Evolutionary conservation across 176 grass and related monocot species (phyloP).

Genomic region (Carex parvula): DNA sequence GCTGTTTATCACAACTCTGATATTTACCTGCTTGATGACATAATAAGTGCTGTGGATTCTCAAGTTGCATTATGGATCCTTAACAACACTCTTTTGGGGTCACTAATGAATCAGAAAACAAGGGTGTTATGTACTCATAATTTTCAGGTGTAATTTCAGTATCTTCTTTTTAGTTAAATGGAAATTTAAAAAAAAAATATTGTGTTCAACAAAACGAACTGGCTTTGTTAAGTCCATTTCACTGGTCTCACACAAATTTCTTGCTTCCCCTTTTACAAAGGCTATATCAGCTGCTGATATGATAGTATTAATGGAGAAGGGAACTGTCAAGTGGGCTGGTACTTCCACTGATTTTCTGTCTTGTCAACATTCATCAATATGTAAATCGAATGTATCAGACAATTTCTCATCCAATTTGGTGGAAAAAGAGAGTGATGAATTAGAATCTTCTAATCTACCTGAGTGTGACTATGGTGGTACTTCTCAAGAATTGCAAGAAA

Average conservation of each 20-base stretch:
- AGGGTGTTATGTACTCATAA: constrained; percentile 83
- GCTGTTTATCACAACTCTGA: constrained; percentile 82
- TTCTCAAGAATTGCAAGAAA: constrained; percentile 38
- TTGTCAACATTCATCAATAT: constrained; percentile 62
- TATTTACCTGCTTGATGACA: constrained; percentile 87
- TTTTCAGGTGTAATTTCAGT: constrained; percentile 52
- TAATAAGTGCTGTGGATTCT: constrained; percentile 95
- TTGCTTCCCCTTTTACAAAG: constrained; percentile 35
- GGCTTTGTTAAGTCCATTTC: not conserved
- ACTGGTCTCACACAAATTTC: not conserved
- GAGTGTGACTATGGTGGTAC: constrained; percentile 36
- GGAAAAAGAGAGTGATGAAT: constrained; percentile 45
- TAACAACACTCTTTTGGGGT: constrained; percentile 52
- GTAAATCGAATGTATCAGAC: constrained; percentile 41
- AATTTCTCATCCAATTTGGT: constrained; percentile 33
- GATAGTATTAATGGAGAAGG: constrained; percentile 75
- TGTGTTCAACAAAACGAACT: not conserved
- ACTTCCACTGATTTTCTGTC: constrained; percentile 49
- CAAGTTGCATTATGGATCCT: constrained; percentile 90
- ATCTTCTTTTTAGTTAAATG: not conserved
- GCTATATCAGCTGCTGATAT: constrained; percentile 85
- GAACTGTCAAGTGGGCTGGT: constrained; percentile 64
- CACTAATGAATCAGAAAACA: constrained; percentile 64
- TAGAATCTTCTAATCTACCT: constrained; percentile 25
- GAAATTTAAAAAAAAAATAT: not conserved